phyloP scores from a whole-genome alignment of 257 asterid species.

The Ophiorrhiza pumila region DNA sequence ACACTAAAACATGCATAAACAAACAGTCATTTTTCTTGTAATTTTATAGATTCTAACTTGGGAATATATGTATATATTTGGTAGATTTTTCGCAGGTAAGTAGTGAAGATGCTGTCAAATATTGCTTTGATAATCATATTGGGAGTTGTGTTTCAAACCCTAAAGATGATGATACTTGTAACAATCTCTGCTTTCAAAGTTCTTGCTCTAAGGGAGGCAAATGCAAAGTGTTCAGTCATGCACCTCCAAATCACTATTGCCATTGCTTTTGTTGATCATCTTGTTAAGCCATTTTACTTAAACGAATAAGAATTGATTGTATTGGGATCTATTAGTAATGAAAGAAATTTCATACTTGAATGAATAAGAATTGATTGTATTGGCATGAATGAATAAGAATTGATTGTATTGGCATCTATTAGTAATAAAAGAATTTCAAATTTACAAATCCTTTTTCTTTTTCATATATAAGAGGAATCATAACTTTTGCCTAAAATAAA shows the following conservation, averaged over 20 bases:
- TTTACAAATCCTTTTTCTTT: no score
- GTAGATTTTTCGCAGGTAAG: neutral
- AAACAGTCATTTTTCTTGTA: no score
- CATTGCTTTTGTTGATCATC: constrained; percentile 19
- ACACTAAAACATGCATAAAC: neutral
- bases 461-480: no score
- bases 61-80: neutral
- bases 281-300: no score
- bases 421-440: no score
- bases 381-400: no score
- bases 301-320: no score
- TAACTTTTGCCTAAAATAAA: no score
- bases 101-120: neutral
- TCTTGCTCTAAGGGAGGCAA: constrained; percentile 6
- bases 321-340: no score
- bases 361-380: no score
- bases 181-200: neutral
- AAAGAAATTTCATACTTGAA: no score
- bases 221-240: constrained; percentile 2
- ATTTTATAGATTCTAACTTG: neutral
- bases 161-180: neutral
- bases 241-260: constrained; percentile 19
- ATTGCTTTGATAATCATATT: constrained; percentile 4
- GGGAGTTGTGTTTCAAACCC: neutral
- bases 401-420: no score